phyloP scores from a whole-genome alignment of 2,329 filamentous ascomycete species.

The Pseudocercospora crystallina region DNA sequence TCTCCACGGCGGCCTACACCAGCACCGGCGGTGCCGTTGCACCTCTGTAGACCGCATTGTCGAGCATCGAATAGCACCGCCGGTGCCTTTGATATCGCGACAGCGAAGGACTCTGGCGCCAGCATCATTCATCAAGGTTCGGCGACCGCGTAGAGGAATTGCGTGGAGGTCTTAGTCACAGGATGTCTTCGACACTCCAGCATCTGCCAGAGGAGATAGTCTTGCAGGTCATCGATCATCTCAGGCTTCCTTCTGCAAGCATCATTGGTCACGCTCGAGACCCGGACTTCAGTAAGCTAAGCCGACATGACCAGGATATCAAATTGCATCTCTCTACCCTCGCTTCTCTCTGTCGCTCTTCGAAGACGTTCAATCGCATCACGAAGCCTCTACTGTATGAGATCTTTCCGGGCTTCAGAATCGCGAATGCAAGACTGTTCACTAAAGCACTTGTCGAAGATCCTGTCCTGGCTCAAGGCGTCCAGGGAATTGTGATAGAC shows the following conservation, averaged over 20 bases:
- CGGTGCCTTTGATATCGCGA: not conserved
- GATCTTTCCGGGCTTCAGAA: constrained; percentile 8
- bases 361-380: constrained; percentile 10
- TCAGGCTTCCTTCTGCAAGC: constrained; percentile 7
- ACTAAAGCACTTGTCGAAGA: constrained; percentile 7
- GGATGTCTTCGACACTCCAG: constrained; percentile 3
- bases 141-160: too few species aligned
- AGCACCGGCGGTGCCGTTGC: too few species aligned
- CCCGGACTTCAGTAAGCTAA: constrained; percentile 5
- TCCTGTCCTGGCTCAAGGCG: not conserved
- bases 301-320: constrained; percentile 8
- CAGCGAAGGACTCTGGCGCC: too few species aligned
- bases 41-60: too few species aligned
- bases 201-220: constrained; percentile 17
- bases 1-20: too few species aligned
- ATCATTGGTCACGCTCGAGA: constrained; percentile 8
- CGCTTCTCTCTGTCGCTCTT: constrained; percentile 7
- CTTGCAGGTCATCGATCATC: constrained; percentile 1
- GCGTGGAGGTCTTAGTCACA: too few species aligned
- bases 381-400: constrained; percentile 10
- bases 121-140: too few species aligned
- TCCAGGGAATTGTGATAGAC: constrained; percentile 10
- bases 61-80: not conserved
- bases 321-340: constrained; percentile 12
- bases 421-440: constrained; percentile 12